phyloP scores from a whole-genome alignment of 768 basidiomycete species.

The Russula sp. region DNA sequence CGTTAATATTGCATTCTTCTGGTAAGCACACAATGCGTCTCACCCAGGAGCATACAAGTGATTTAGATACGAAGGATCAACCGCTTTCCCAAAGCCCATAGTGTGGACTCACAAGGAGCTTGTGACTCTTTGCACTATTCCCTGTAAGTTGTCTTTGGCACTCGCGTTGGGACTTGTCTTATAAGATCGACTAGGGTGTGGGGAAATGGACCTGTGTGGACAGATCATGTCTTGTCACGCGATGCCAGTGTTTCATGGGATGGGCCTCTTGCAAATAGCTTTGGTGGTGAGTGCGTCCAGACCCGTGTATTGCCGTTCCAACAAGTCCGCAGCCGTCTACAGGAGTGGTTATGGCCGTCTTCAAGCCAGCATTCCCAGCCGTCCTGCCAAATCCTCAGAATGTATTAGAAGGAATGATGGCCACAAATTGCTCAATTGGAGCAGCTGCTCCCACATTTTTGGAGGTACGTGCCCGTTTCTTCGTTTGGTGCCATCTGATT shows the following conservation, averaged over 20 bases:
- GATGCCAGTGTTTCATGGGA: conserved; percentile 32
- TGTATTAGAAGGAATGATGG: conserved; percentile 28
- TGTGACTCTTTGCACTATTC: conserved; percentile 15
- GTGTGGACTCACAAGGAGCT: conserved; percentile 23
- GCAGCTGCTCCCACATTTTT: conserved; percentile 32
- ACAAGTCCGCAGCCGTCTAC: conserved; percentile 23
- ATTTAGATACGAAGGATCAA: conserved; percentile 24
- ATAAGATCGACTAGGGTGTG: conserved; percentile 17
- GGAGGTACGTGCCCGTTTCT: conserved; percentile 26
- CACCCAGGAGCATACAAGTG: not conserved
- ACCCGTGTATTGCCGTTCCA: not conserved
- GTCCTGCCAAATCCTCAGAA: conserved; percentile 30
- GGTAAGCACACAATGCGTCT: conserved; percentile 16
- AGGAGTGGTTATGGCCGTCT: conserved; percentile 29
- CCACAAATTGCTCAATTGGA: conserved; percentile 25
- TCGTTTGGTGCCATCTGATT: not conserved
- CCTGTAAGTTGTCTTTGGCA: conserved; percentile 6
- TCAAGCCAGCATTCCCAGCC: conserved; percentile 30
- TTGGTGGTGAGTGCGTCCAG: conserved; percentile 22
- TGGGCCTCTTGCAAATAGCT: conserved; percentile 29
- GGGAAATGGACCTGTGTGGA: conserved; percentile 27
- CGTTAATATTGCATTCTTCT: conserved; percentile 30
- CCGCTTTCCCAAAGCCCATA: conserved; percentile 30
- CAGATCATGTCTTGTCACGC: conserved; percentile 28
- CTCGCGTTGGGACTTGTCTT: not conserved